Conservation (phyloP, 2,329 filamentous ascomycete species). For the Pseudogymnoascus sp. region DNA sequence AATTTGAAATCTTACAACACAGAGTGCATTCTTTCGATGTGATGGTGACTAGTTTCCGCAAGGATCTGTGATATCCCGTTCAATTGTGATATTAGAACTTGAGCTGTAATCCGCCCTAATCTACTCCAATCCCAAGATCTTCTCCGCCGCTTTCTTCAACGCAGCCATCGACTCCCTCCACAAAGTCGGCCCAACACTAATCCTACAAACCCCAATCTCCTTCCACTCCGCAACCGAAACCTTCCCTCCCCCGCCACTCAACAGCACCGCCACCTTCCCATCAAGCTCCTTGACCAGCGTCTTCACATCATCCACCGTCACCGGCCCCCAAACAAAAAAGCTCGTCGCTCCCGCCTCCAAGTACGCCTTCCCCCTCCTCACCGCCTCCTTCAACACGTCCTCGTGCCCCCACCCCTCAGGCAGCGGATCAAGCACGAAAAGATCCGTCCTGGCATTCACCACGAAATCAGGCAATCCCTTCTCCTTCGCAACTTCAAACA, state of each 20-base stretch:
- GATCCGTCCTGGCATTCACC: slow-evolving; percentile 52
- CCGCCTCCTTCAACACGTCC: slow-evolving; percentile 36
- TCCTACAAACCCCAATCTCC: slow-evolving; percentile 45
- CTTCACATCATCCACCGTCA: slow-evolving; percentile 41
- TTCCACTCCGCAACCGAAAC: slow-evolving; percentile 39
- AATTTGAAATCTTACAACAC: background rate
- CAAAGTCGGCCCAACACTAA: slow-evolving; percentile 47
- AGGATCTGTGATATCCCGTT: background rate
- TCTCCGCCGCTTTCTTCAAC: slow-evolving; percentile 30
- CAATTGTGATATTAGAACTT: background rate
- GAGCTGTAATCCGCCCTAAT: background rate
- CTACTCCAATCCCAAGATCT: slow-evolving; percentile 22
- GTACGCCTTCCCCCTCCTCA: slow-evolving; percentile 49
- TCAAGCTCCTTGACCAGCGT: slow-evolving; percentile 41
- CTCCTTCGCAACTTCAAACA: slow-evolving; percentile 36
- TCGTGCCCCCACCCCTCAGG: slow-evolving; percentile 15
- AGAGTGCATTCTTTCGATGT: background rate
- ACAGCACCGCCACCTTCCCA: slow-evolving; percentile 43
- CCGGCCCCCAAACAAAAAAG: slow-evolving; percentile 53
- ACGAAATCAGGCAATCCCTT: slow-evolving; percentile 48
- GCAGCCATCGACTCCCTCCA: slow-evolving; percentile 36
- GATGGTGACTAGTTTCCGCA: background rate
- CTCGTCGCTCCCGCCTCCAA: slow-evolving; percentile 51
- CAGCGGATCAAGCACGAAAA: slow-evolving; percentile 34
- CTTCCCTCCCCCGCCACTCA: slow-evolving; percentile 31